Conservation (phyloP, 2,329 filamentous ascomycete genomes). For the Zasmidium citrigriseum region DNA sequence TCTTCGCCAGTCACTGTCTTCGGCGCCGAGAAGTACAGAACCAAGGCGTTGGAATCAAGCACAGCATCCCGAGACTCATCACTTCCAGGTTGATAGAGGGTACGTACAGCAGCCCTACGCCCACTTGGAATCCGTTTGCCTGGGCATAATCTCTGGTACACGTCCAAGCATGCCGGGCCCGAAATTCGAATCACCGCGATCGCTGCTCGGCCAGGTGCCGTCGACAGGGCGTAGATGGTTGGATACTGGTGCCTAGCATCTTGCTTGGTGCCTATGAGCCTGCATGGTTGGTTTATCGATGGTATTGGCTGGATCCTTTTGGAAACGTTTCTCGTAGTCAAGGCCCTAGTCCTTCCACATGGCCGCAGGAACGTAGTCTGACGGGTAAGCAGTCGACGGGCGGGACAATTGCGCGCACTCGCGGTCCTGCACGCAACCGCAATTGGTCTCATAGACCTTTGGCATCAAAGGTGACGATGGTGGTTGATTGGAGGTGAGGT, state of each 20-base stretch:
- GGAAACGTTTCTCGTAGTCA: not conserved
- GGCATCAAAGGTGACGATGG: not conserved
- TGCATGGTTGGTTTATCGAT: not conserved
- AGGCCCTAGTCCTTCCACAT: not conserved
- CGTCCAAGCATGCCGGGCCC: conserved; percentile 69
- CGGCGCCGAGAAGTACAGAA: conserved; percentile 80
- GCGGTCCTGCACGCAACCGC: not conserved
- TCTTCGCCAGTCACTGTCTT: conserved; percentile 90
- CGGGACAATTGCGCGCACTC: not conserved
- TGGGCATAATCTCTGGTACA: conserved; percentile 67
- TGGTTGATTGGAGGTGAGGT: not conserved
- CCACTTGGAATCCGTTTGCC: conserved; percentile 55
- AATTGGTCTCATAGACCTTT: not conserved
- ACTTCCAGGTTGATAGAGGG: conserved; percentile 62
- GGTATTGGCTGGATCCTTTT: not conserved
- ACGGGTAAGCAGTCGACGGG: not conserved
- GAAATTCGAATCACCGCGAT: conserved; percentile 90
- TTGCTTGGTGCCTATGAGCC: not conserved
- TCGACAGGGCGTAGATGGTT: conserved; percentile 92
- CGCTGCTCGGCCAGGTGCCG: conserved; percentile 79
- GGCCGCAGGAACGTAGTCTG: not conserved
- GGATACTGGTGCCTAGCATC: not conserved
- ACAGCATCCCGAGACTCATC: conserved; percentile 46
- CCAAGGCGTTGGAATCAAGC: conserved; percentile 75
- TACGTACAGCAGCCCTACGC: conserved; percentile 70